phyloP scores from a whole-genome alignment of 2,329 filamentous ascomycete species.

The Apiospora kogelbergensis region DNA sequence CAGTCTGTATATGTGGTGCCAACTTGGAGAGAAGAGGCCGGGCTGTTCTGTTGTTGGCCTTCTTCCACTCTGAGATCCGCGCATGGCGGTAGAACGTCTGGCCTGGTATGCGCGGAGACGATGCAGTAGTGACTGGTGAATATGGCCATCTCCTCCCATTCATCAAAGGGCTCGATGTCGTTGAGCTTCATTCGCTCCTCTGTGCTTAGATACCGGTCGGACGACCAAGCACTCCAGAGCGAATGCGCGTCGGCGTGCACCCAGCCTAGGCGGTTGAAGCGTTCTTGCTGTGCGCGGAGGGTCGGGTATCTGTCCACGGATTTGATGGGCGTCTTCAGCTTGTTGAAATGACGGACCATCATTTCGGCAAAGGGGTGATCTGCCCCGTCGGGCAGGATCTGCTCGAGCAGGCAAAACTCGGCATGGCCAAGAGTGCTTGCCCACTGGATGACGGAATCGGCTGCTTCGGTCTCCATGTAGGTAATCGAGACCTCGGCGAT shows the following conservation, averaged over 20 bases:
- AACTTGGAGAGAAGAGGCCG: slow-evolving; percentile 8
- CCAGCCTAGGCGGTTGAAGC: slow-evolving; percentile 75
- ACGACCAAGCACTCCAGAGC: slow-evolving; percentile 82
- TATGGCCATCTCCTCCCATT: slow-evolving; percentile 91
- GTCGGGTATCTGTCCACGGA: slow-evolving; percentile 71
- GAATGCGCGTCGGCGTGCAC: slow-evolving; percentile 59
- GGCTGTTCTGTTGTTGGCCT: not conserved
- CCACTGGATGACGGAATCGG: slow-evolving; percentile 77
- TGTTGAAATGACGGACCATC: slow-evolving; percentile 82
- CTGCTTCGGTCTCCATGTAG: slow-evolving; percentile 76
- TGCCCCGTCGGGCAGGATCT: slow-evolving; percentile 76
- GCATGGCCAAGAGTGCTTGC: slow-evolving; percentile 68
- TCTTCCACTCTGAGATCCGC: not conserved
- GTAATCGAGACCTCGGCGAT: slow-evolving; percentile 89
- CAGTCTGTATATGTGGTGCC: slow-evolving; percentile 33
- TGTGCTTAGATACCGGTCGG: slow-evolving; percentile 62
- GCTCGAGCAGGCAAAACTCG: slow-evolving; percentile 84
- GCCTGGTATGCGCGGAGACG: slow-evolving; percentile 55
- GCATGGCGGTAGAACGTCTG: slow-evolving; percentile 32
- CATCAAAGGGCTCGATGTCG: slow-evolving; percentile 80
- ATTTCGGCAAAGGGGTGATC: slow-evolving; percentile 82
- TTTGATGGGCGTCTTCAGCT: slow-evolving; percentile 75
- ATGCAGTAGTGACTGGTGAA: slow-evolving; percentile 86
- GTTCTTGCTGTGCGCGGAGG: slow-evolving; percentile 61
- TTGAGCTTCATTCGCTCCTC: slow-evolving; percentile 65